phyloP scores from a whole-genome alignment of 768 basidiomycete genomes.

The Tephrocybe rancida region DNA sequence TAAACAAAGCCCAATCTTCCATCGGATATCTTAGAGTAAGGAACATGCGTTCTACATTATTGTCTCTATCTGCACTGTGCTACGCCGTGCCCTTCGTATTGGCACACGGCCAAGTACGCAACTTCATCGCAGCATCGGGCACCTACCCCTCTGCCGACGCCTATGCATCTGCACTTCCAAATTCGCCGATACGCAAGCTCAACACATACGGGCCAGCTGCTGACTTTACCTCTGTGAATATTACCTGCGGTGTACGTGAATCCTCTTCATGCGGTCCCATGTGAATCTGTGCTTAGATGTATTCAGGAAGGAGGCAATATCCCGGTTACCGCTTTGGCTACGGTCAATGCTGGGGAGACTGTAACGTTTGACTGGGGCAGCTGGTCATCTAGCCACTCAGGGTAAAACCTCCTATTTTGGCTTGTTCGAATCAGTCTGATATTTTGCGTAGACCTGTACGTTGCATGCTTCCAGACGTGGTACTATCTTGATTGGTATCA shows the following conservation, averaged over 20 bases:
- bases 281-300: background rate
- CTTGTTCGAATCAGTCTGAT: background rate
- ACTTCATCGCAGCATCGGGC: slow-evolving; percentile 8
- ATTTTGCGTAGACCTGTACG: slow-evolving; percentile 12
- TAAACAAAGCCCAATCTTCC: background rate
- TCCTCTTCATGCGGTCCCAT: too few species aligned
- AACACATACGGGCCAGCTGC: slow-evolving; percentile 18
- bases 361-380: slow-evolving; percentile 17
- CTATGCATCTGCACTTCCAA: slow-evolving; percentile 6
- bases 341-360: slow-evolving; percentile 17
- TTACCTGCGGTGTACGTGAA: slow-evolving; percentile 18
- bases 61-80: background rate
- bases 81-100: background rate
- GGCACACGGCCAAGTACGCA: slow-evolving; percentile 8
- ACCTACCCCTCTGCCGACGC: slow-evolving; percentile 9
- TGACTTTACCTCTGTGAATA: slow-evolving; percentile 14
- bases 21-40: background rate
- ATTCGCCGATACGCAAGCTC: slow-evolving; percentile 11
- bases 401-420: background rate
- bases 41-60: background rate
- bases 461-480: slow-evolving; percentile 2
- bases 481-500: background rate
- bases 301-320: slow-evolving; percentile 20
- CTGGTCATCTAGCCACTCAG: slow-evolving; percentile 5
- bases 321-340: slow-evolving; percentile 16